Evolutionary conservation across 306 rosid genomes (phyloP), one percentile per base, ranked within the genome.

Genomic region (Ziziphus jujuba): DNA sequence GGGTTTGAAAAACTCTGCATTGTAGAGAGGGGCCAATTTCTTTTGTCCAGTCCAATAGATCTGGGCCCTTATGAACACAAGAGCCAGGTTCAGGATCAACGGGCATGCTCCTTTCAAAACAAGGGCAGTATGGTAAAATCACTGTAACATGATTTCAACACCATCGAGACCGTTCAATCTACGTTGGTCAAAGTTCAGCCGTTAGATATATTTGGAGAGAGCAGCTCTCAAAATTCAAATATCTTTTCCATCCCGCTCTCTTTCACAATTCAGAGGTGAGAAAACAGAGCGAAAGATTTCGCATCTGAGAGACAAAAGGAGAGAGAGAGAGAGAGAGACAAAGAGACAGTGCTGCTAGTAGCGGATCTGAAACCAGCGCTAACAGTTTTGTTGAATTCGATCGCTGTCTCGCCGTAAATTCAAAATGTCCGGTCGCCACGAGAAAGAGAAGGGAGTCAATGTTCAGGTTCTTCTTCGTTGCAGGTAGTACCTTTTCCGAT

Each of bases 381-480:
- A n/a, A 28, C 67, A 48, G 10, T 44, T 48, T 38, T 35, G 61
- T 70, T 58, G 38, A 44, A 44, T 33, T 51, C 72, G 76, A 53
- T 38, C 55, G 22, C 68, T 66, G 45, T 51, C 77, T 51, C 64
- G 47, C 61, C 12, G 35, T 52, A 45, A 58, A 33, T 72, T 57
- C 56, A 76, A 69, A 76, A 92, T 92, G 98, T 84, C 98, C 19
- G 78, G 79, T 31, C 95, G 95, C 56, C 91, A 81, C 52, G 97
- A 84, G 77, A 92, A 87, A 68, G 98, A 92, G 81, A 92, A 92
- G 68, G 98, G 98, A 20, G 98, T 92, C 44, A 92, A 92, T 61
- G 98, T 92, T 71, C 98, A 92, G 67, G 98, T 92, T 47, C 98
- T 92, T 59, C 96, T 92, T 36, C 95, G 96, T 47, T 92, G 98